Conservation (phyloP, 176 grass and related monocot genomes). For the Zoysia pacifica region DNA sequence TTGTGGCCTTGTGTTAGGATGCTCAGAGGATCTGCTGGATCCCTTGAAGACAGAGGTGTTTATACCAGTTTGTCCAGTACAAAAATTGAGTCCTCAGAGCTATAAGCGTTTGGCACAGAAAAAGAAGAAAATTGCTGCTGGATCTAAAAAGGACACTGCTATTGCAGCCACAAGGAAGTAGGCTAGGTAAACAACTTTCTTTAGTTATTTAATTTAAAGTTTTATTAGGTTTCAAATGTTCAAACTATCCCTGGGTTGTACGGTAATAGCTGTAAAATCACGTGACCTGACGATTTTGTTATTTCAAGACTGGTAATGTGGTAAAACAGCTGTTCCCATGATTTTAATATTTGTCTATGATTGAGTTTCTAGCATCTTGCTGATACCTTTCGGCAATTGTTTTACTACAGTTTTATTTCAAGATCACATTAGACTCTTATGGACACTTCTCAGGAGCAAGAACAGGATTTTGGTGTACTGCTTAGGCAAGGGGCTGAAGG, state of each 20-base stretch:
- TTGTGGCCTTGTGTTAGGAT: constrained; percentile 48
- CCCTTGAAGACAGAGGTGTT: constrained; percentile 70
- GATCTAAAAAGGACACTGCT: constrained; percentile 32
- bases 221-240: constrained; percentile 8
- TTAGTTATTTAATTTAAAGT: constrained; percentile 7
- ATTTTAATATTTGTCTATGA: background rate
- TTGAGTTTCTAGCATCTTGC: background rate
- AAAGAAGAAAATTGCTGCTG: constrained; percentile 37
- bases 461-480: too few species aligned
- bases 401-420: background rate
- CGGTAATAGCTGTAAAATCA: background rate
- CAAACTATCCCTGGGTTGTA: background rate
- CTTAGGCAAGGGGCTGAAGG: too few species aligned
- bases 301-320: constrained; percentile 7
- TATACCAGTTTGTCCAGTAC: constrained; percentile 38
- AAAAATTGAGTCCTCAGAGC: constrained; percentile 35
- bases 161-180: constrained; percentile 10
- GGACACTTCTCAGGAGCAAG: too few species aligned
- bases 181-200: constrained; percentile 32
- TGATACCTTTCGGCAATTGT: background rate
- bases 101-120: constrained; percentile 36
- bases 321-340: background rate
- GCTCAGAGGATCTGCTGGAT: constrained; percentile 67
- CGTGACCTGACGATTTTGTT: background rate
- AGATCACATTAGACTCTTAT: too few species aligned